phyloP scores from a whole-genome alignment of 2,329 filamentous ascomycete genomes.

The Xylariaceae sp. region DNA sequence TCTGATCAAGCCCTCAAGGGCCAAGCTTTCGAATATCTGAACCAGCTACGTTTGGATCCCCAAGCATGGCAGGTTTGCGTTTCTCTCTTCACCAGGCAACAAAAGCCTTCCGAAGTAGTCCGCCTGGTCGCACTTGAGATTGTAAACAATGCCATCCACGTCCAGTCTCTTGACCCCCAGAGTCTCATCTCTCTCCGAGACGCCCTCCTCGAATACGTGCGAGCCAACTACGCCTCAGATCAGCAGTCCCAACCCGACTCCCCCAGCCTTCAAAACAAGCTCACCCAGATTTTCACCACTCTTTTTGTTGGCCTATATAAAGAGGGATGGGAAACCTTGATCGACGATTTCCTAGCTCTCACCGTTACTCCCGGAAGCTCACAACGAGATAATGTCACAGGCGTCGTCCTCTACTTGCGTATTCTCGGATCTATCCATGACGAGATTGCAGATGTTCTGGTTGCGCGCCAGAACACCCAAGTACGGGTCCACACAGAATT shows the following conservation, averaged over 20 bases:
- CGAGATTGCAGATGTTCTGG: slow-evolving; percentile 92
- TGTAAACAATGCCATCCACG: slow-evolving; percentile 89
- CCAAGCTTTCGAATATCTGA: slow-evolving; percentile 83
- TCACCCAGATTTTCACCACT: slow-evolving; percentile 93
- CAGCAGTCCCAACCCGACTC: slow-evolving; percentile 69
- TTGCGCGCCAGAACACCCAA: slow-evolving; percentile 79
- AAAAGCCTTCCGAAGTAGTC: slow-evolving; percentile 80
- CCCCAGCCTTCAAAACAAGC: slow-evolving; percentile 87
- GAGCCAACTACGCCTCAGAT: slow-evolving; percentile 72
- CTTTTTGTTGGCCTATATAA: slow-evolving; percentile 89
- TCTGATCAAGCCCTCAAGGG: slow-evolving; percentile 77
- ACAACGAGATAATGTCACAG: slow-evolving; percentile 71
- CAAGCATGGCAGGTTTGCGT: slow-evolving; percentile 92
- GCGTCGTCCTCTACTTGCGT: slow-evolving; percentile 86
- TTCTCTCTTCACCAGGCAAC: slow-evolving; percentile 80
- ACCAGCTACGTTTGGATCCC: slow-evolving; percentile 80
- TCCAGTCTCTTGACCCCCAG: slow-evolving; percentile 74
- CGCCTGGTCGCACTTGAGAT: slow-evolving; percentile 90
- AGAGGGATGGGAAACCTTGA: slow-evolving; percentile 85
- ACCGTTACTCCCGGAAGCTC: slow-evolving; percentile 68
- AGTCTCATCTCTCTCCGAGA: slow-evolving; percentile 80
- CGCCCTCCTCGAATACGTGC: slow-evolving; percentile 80
- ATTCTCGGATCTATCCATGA: slow-evolving; percentile 91
- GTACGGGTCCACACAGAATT: slow-evolving; percentile 85
- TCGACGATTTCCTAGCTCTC: slow-evolving; percentile 86